phyloP scores from a whole-genome alignment of 106 monocot genomes.

The Dendrobium officinale region DNA sequence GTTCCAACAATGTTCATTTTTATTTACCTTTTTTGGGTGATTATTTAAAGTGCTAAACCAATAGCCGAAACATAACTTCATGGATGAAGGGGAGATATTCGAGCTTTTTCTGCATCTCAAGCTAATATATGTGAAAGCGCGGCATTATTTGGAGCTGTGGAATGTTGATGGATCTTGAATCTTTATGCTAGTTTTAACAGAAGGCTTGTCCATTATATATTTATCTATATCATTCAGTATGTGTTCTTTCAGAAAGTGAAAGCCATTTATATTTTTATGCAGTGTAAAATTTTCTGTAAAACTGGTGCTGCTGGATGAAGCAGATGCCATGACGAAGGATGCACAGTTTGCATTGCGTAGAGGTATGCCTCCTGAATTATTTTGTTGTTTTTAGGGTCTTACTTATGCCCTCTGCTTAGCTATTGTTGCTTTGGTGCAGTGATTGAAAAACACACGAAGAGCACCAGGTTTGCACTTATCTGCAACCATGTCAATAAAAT shows the following conservation, averaged over 20 bases:
- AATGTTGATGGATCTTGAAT: neutral
- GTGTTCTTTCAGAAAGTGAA: neutral
- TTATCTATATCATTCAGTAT: neutral
- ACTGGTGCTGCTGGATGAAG: conserved; percentile 90
- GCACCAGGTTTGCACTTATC: conserved; percentile 95
- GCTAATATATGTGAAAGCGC: neutral
- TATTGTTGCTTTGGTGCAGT: conserved; percentile 35
- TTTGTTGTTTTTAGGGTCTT: conserved; percentile 10
- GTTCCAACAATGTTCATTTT: neutral
- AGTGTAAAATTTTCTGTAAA: conserved; percentile 72
- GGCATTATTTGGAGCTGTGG: neutral
- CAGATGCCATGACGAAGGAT: conserved; percentile 99
- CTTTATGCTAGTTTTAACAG: neutral
- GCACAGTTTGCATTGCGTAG: conserved; percentile 96
- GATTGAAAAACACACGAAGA: conserved; percentile 91
- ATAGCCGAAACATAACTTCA: neutral
- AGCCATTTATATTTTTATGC: conserved; percentile 6
- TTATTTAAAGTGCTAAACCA: neutral
- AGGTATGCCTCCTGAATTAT: conserved; percentile 34
- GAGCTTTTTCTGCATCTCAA: neutral
- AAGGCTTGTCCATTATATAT: neutral
- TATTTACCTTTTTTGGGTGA: neutral
- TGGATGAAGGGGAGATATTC: neutral
- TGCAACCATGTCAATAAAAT: conserved; percentile 99
- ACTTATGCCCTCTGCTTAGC: conserved; percentile 2